Percentiles rank a stretch among this genome's conserved stretches.
phyloP scores from a whole-genome alignment of 371 early-diverging fungal genomes.

The Rhizomucor miehei region DNA sequence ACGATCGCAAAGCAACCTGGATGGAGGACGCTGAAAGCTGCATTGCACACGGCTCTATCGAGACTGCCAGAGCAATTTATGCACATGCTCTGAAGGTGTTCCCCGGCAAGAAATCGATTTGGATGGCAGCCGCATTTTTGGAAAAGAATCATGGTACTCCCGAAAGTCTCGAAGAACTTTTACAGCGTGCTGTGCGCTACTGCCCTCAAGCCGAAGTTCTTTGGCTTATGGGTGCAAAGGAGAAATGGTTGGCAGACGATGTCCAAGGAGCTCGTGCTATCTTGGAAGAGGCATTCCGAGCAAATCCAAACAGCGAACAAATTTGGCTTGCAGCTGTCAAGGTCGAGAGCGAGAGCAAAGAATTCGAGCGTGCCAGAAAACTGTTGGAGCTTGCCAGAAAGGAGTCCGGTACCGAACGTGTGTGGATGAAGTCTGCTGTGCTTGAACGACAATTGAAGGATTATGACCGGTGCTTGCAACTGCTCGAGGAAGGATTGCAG shows the following conservation, averaged over 20 bases:
- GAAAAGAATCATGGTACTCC: conserved; percentile 86
- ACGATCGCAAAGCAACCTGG: conserved; percentile 82
- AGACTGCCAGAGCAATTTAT: conserved; percentile 88
- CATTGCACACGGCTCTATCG: conserved; percentile 61
- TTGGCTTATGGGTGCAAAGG: conserved; percentile 97
- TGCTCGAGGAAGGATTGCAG: conserved; percentile 67
- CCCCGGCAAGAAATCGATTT: conserved; percentile 79
- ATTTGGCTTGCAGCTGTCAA: conserved; percentile 96
- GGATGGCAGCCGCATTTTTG: conserved; percentile 86
- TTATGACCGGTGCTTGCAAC: conserved; percentile 61
- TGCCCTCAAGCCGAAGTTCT: conserved; percentile 93
- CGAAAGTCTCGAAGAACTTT: conserved; percentile 73
- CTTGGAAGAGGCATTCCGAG: conserved; percentile 83
- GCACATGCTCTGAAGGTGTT: conserved; percentile 77
- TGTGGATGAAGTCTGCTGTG: conserved; percentile 95
- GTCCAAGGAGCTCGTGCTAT: conserved; percentile 85
- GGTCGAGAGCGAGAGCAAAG: conserved; percentile 86
- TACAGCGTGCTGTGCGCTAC: conserved; percentile 82
- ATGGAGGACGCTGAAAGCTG: conserved; percentile 87
- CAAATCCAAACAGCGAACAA: conserved; percentile 89
- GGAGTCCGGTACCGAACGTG: conserved; percentile 67
- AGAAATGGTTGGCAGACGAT: conserved; percentile 89
- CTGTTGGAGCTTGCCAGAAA: conserved; percentile 78
- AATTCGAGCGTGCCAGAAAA: conserved; percentile 77
- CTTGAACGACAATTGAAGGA: conserved; percentile 81